A percentile compares a stretch with the other conserved stretches of the same genome.
Evolutionary conservation across 176 grass and related monocot genomes (phyloP).

Genomic region (Cenchrus fungigraminus): DNA sequence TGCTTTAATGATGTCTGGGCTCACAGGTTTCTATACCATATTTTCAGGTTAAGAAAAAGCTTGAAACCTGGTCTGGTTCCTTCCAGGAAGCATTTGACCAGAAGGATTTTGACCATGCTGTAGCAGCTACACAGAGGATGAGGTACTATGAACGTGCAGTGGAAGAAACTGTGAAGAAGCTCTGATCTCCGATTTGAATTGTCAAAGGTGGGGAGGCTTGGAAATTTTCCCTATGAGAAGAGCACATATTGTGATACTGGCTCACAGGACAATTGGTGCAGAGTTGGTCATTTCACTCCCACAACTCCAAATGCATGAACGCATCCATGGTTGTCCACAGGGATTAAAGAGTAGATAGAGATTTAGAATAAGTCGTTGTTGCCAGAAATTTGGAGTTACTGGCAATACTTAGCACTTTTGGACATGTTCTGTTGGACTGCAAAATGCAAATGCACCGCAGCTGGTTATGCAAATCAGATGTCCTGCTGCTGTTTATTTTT

Average conservation of each 20-base stretch:
- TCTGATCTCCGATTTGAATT: conserved; percentile 39
- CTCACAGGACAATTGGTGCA: neutral
- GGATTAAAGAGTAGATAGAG: neutral
- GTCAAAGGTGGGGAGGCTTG: neutral
- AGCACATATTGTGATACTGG: neutral
- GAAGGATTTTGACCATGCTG: conserved; percentile 56
- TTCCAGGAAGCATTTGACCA: conserved; percentile 68
- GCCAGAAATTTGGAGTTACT: neutral
- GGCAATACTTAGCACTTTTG: neutral
- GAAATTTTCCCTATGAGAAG: neutral
- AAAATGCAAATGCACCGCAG: neutral
- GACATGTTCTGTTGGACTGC: neutral
- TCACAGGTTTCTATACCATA: neutral
- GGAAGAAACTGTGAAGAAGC: conserved; percentile 86
- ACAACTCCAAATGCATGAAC: neutral
- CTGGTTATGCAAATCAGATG: neutral
- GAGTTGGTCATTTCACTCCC: neutral
- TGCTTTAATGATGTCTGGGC: neutral
- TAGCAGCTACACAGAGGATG: conserved; percentile 80
- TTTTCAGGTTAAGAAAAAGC: conserved; percentile 64
- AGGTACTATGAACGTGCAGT: conserved; percentile 82
- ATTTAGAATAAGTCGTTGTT: neutral
- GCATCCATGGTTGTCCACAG: neutral
- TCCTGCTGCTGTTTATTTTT: neutral
- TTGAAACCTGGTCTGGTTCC: conserved; percentile 58